Evolutionary conservation across 805 yeast genomes (phyloP), one percentile per base, ranked within the genome.

Genomic region (Yarrowia phangngaensis): DNA sequence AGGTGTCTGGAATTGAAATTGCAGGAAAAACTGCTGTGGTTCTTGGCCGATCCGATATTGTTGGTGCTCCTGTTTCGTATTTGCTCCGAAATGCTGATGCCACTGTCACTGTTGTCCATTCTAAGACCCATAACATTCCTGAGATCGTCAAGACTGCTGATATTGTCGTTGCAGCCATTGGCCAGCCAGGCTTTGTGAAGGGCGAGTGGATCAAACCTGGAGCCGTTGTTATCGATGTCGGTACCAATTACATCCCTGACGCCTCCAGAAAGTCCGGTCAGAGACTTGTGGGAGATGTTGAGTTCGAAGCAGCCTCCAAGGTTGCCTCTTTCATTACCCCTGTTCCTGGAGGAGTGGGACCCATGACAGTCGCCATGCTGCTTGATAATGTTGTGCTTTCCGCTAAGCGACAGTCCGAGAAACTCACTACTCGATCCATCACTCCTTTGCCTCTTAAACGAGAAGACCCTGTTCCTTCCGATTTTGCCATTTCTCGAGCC

Each of bases 281-380:
- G 61, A 78, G 80, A 60, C 72, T 92, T 60, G 95, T 87, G 9
- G 98, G 98, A 52, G 98, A 90, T 64, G 97, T 87, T 34, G 95
- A 89, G 60, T 88, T 73, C 58, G 82, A 72, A 40, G 70, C 79
- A 20, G 87, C 84, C 50, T 66, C 72, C 43, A 62, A 69, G 47
- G 73, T 73, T 50, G 92, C 89, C 4, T 69, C 80, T 9, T 77
- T 74, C 59, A 74, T 90, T 55, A 89, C 97, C 4, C 97, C 98
- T 8, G 98, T 90, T 40, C 98, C 98, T 17, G 97, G 97, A 60
- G 97, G 97, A 58, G 97, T 90, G 53, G 98, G 98, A 31, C 98
- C 98, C 56, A 90, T 90, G 97, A 90, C 98, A 19, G 97, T 90
- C 35, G 95, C 95, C 40, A 88, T 89, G 96, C 78, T 90, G 53